A percentile compares a stretch with the other conserved stretches of the same genome.
Evolutionary conservation across 768 basidiomycete genomes (phyloP).

Genomic region (Inosperma sp.): DNA sequence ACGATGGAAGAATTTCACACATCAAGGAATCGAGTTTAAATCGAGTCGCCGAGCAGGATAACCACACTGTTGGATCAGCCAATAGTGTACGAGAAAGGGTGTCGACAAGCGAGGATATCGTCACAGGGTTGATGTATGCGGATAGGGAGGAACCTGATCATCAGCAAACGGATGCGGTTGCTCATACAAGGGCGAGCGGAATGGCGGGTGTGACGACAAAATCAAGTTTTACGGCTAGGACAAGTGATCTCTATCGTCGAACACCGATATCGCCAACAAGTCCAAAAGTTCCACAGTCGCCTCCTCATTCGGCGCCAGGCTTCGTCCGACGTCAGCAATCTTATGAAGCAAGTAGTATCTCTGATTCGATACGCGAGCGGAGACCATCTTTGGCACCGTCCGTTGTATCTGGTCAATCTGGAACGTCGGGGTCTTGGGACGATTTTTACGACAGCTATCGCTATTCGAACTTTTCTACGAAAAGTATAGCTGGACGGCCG

Average conservation of each 20-base stretch:
- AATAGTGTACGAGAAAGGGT: slow-evolving; percentile 3
- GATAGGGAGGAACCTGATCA: slow-evolving; percentile 21
- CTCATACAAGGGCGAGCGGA: too few species aligned
- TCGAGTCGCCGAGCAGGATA: background rate
- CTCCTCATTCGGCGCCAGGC: background rate
- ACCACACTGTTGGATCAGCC: background rate
- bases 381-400: slow-evolving; percentile 28
- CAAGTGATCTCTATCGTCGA: too few species aligned
- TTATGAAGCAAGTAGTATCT: background rate
- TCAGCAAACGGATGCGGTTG: too few species aligned
- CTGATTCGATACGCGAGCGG: slow-evolving; percentile 15
- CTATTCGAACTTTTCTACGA: slow-evolving; percentile 59
- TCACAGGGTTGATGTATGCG: slow-evolving; percentile 23
- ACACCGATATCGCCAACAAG: slow-evolving; percentile 12
- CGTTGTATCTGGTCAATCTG: slow-evolving; percentile 15
- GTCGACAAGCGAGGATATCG: slow-evolving; percentile 19
- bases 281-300: slow-evolving; percentile 11
- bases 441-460: slow-evolving; percentile 82
- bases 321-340: slow-evolving; percentile 5
- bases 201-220: too few species aligned
- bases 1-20: background rate
- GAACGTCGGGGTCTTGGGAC: slow-evolving; percentile 47
- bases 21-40: background rate
- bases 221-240: too few species aligned
- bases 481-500: slow-evolving; percentile 18